Percentiles rank a stretch among this genome's conserved stretches.
Conservation (phyloP, 176 grass and related monocot genomes). For the Avena insularis region DNA sequence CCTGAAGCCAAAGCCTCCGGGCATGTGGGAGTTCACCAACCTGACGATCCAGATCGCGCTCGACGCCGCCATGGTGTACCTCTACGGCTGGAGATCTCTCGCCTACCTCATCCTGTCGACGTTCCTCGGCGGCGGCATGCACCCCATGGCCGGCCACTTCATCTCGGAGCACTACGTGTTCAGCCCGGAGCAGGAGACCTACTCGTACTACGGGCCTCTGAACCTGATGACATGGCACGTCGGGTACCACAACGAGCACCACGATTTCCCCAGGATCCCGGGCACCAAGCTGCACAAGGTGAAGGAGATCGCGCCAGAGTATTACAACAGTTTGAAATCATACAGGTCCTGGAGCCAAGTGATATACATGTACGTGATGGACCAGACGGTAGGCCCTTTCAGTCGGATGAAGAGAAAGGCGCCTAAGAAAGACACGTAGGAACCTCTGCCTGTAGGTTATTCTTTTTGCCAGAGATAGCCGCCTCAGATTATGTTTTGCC, state of each 20-base stretch:
- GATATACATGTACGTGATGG: conserved; percentile 98
- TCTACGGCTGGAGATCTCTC: conserved; percentile 74
- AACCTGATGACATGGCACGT: conserved; percentile 95
- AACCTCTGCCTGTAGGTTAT: background rate
- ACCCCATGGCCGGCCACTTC: conserved; percentile 95
- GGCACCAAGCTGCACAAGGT: conserved; percentile 79
- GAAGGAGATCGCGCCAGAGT: conserved; percentile 86
- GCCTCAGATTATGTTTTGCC: background rate
- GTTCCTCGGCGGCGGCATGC: conserved; percentile 95
- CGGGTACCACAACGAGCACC: conserved; percentile 97
- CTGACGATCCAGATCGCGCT: conserved; percentile 66
- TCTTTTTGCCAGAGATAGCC: background rate
- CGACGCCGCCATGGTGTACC: conserved; percentile 55
- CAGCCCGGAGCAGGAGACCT: conserved; percentile 81
- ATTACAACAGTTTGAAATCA: conserved; percentile 65
- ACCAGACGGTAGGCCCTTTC: conserved; percentile 76
- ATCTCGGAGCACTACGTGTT: conserved; percentile 97
- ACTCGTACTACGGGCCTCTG: conserved; percentile 93
- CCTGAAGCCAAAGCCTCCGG: conserved; percentile 83
- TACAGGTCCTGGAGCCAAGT: conserved; percentile 96
- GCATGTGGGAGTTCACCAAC: conserved; percentile 91
- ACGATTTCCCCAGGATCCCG: conserved; percentile 93
- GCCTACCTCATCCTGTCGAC: conserved; percentile 80
- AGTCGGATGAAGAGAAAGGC: conserved; percentile 94
- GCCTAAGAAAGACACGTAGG: conserved; percentile 65